A percentile compares a stretch with the other conserved stretches of the same genome.
phyloP scores from a whole-genome alignment of 2,329 filamentous ascomycete species.

The Fusarium caatingaense region DNA sequence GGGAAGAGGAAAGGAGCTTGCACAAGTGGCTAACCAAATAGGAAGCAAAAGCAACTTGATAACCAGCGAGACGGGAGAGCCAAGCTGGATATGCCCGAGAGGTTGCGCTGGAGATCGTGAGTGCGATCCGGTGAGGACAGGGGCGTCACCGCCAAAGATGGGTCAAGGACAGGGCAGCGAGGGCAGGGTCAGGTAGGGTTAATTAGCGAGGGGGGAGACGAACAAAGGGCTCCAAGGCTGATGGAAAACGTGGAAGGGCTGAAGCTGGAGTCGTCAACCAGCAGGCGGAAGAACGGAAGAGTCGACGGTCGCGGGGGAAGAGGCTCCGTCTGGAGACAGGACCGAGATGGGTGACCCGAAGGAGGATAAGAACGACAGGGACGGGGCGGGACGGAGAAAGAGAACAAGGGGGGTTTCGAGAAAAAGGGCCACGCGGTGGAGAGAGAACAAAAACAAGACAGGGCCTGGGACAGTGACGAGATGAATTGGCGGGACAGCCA shows the following conservation, averaged over 20 bases:
- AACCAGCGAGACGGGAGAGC: conserved; percentile 26
- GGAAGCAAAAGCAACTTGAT: conserved; percentile 21
- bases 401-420: conserved; percentile 8
- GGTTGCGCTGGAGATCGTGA: conserved; percentile 45
- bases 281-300: conserved; percentile 29
- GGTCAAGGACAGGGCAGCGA: conserved; percentile 37
- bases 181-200: conserved; percentile 17
- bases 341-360: conserved; percentile 43
- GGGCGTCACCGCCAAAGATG: conserved; percentile 44
- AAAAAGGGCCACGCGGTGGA: conserved; percentile 34
- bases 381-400: conserved; percentile 35
- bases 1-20: conserved; percentile 22
- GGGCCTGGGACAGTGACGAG: conserved; percentile 12
- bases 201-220: conserved; percentile 17
- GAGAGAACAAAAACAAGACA: conserved; percentile 15
- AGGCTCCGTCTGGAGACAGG: conserved; percentile 47
- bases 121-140: conserved; percentile 42
- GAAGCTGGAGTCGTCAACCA: conserved; percentile 18
- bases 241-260: conserved; percentile 30
- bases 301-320: conserved; percentile 43
- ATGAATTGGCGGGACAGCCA: background rate
- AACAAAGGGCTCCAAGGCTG: conserved; percentile 14
- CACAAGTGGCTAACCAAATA: conserved; percentile 34
- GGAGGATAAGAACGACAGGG: conserved; percentile 41
- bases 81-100: conserved; percentile 31